Percentiles rank a stretch among this genome's conserved stretches.
Conservation (phyloP, 2,329 filamentous ascomycete genomes). For the Graphilbum sp. region DNA sequence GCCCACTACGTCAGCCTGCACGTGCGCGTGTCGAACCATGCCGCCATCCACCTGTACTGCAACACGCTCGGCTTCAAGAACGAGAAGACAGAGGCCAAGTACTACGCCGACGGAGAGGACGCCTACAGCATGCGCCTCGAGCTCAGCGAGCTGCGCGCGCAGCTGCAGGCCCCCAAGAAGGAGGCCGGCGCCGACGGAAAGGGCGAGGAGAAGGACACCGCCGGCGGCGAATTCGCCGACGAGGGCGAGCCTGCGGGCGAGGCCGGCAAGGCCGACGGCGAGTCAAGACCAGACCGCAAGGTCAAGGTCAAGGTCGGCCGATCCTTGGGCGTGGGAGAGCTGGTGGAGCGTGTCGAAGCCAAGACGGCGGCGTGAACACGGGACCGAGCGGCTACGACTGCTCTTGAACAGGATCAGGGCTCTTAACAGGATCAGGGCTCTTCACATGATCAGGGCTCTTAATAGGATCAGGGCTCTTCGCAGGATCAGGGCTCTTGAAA, state of each 20-base stretch:
- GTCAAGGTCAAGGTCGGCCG: constrained; percentile 76
- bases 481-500: too few species aligned
- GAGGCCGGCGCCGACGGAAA: background rate
- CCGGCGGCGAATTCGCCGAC: constrained; percentile 24
- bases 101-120: constrained; percentile 96
- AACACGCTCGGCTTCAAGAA: constrained; percentile 81
- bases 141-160: constrained; percentile 42
- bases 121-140: constrained; percentile 90
- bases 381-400: background rate
- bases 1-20: constrained; percentile 91
- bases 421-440: too few species aligned
- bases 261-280: constrained; percentile 25
- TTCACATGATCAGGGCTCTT: too few species aligned
- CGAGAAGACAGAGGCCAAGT: constrained; percentile 73
- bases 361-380: constrained; percentile 18
- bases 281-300: constrained; percentile 39
- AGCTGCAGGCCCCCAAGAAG: constrained; percentile 23
- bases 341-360: constrained; percentile 56
- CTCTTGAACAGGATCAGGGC: too few species aligned
- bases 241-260: constrained; percentile 59
- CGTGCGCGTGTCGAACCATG: constrained; percentile 84
- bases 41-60: constrained; percentile 81
- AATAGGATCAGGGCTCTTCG: too few species aligned
- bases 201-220: background rate
- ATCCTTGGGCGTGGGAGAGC: constrained; percentile 58